Evolutionary conservation across 495 filamentous ascomycete species (phyloP).

Genomic region (Neurospora sp.): DNA sequence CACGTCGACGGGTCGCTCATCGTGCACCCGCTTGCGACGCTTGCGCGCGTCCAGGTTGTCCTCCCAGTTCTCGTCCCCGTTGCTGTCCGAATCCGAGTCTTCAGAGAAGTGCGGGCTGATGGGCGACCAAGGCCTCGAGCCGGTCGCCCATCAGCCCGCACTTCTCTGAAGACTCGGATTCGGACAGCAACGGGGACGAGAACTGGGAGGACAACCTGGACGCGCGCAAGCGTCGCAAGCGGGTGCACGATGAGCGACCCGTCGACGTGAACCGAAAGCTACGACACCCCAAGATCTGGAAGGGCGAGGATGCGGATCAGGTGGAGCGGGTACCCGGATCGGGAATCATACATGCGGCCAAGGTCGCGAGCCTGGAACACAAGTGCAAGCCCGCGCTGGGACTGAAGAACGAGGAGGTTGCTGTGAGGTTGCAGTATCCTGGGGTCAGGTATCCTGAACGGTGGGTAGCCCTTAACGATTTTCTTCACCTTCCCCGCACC

Average conservation of each 20-base stretch:
- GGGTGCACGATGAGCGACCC: slow-evolving; percentile 8
- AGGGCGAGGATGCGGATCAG: slow-evolving; percentile 40
- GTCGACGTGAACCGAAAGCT: slow-evolving; percentile 49
- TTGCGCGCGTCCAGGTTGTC: slow-evolving; percentile 24
- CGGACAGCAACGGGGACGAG: slow-evolving; percentile 22
- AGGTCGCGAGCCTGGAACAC: slow-evolving; percentile 47
- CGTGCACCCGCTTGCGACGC: slow-evolving; percentile 18
- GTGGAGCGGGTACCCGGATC: slow-evolving; percentile 15
- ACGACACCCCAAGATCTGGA: slow-evolving; percentile 45
- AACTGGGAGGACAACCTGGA: slow-evolving; percentile 25
- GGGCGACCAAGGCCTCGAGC: slow-evolving; percentile 7
- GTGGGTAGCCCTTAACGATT: slow-evolving; percentile 42
- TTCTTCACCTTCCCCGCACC: background rate
- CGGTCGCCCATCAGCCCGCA: slow-evolving; percentile 19
- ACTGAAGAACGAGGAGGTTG: slow-evolving; percentile 41
- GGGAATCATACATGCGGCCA: slow-evolving; percentile 52
- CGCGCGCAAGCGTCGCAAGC: slow-evolving; percentile 24
- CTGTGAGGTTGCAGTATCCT: slow-evolving; percentile 61
- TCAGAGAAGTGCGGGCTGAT: slow-evolving; percentile 19
- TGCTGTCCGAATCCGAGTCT: slow-evolving; percentile 21
- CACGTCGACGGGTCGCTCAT: slow-evolving; percentile 30
- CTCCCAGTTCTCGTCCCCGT: slow-evolving; percentile 26
- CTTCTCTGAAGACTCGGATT: slow-evolving; percentile 22
- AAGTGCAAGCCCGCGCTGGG: slow-evolving; percentile 38
- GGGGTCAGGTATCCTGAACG: slow-evolving; percentile 57